Conservation (phyloP, 768 basidiomycete genomes). For the Xerocomus brunneocitrinus region DNA sequence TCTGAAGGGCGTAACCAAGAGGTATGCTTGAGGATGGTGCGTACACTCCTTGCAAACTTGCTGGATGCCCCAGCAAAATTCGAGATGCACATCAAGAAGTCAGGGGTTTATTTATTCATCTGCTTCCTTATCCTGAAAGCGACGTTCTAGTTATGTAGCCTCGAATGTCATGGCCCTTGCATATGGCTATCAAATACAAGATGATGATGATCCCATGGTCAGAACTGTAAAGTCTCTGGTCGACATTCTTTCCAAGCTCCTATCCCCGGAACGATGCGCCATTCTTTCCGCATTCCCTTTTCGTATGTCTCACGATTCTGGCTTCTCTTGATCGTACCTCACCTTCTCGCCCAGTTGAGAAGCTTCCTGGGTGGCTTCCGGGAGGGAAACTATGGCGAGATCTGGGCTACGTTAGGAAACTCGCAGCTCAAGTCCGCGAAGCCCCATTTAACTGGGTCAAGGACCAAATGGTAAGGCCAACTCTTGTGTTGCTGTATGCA, state of each 20-base stretch:
- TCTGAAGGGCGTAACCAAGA: slow-evolving; percentile 5
- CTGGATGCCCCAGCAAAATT: background rate
- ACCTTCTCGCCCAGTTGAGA: background rate
- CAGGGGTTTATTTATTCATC: background rate
- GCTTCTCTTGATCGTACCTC: background rate
- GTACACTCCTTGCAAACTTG: background rate
- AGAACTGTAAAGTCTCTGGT: background rate
- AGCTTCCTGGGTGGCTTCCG: background rate
- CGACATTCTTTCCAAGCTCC: background rate
- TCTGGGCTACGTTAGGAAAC: background rate
- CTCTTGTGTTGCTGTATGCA: background rate
- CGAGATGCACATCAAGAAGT: background rate
- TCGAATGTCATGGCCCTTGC: background rate
- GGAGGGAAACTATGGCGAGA: background rate
- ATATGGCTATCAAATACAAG: background rate
- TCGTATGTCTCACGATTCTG: background rate
- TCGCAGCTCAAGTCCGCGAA: background rate
- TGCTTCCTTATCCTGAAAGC: background rate
- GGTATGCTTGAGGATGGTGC: background rate
- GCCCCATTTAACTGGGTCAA: background rate
- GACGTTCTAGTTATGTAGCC: background rate
- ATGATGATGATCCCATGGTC: background rate
- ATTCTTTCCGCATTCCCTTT: background rate
- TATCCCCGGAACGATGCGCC: background rate
- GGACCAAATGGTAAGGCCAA: background rate